Percentiles rank a stretch among this genome's conserved stretches.
Evolutionary conservation across 2,329 filamentous ascomycete genomes (phyloP).

Genomic region (Didymella pomorum): DNA sequence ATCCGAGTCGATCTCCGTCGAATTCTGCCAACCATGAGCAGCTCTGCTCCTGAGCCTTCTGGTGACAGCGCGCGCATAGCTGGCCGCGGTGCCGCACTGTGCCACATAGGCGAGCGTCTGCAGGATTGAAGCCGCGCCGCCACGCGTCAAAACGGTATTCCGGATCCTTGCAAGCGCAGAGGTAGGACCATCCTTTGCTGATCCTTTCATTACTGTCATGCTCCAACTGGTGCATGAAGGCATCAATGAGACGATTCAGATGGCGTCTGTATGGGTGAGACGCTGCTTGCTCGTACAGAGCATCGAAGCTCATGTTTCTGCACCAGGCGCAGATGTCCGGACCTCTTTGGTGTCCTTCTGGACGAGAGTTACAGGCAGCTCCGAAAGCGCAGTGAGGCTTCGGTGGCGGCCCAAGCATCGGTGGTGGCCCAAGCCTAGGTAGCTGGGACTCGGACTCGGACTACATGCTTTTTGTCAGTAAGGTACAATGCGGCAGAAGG

Average conservation of each 20-base stretch:
- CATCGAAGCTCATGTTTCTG: slow-evolving; percentile 36
- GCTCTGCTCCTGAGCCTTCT: slow-evolving; percentile 29
- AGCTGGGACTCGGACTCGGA: slow-evolving; percentile 8
- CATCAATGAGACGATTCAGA: slow-evolving; percentile 27
- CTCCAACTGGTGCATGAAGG: slow-evolving; percentile 32
- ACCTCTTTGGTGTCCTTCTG: slow-evolving; percentile 31
- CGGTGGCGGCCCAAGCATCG: slow-evolving; percentile 34
- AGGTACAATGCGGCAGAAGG: neutral
- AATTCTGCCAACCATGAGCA: slow-evolving; percentile 33
- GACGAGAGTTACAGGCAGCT: slow-evolving; percentile 28
- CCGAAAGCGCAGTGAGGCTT: slow-evolving; percentile 34
- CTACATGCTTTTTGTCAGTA: slow-evolving; percentile 1
- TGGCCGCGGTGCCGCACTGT: slow-evolving; percentile 34
- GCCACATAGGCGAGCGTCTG: slow-evolving; percentile 30
- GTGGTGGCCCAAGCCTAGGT: slow-evolving; percentile 31
- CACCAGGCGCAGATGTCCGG: slow-evolving; percentile 36
- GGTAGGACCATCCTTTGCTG: slow-evolving; percentile 30
- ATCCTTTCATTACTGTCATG: slow-evolving; percentile 29
- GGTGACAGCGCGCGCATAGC: slow-evolving; percentile 33
- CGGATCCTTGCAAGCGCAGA: slow-evolving; percentile 37
- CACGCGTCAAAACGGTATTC: slow-evolving; percentile 28
- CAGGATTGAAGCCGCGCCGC: slow-evolving; percentile 33
- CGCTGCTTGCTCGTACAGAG: slow-evolving; percentile 28
- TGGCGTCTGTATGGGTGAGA: slow-evolving; percentile 19
- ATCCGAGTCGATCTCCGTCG: slow-evolving; percentile 33